Evolutionary conservation across 306 rosid genomes (phyloP), one percentile per base, ranked within the genome.

Genomic region (Oxytropis ochrocephala): DNA sequence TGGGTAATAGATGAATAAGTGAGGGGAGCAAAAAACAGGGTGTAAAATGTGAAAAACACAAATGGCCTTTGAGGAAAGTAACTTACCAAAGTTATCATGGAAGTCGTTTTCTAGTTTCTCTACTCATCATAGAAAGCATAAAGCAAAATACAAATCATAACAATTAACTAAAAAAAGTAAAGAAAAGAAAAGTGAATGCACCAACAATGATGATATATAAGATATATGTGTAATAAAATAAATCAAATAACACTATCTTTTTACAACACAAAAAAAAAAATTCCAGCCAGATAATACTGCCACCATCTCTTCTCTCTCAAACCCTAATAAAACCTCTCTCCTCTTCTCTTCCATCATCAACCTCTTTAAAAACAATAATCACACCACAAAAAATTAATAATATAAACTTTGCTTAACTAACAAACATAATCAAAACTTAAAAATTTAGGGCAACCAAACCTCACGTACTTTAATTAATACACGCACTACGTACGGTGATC

Each of bases 401-500:
- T 44, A 63, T 24, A 24, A 24, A 24, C 29, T 24, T 24, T 38
- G 42, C 48, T 0, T 30, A 52, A 61, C 64, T 19, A 67, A 78
- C 12, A 29, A 55, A 18, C 47, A 65, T 42, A 75, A 75, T 43
- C 44, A 61, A 73, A 72, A 75, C 79, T 78, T 77, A 78, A 38
- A 38, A 55, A 81, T 61, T 27, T 65, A 83, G 80, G 73, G 85
- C 81, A 84, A 85, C 79, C 94, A 85, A 85, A 84, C 88, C 96
- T 82, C 88, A 85, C 96, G 91, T 84, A 13, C 51, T 51, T 0
- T 41, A 41, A 41, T 39, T 5, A 41, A 41, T 10, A 11, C 91
- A 82, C 78, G 68, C 32, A 51, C 79, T 87, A 85, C 7, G 94
- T 86, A 65, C 83, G 91, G 67, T 84, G 91, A 77, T 86, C 90